phyloP scores from a whole-genome alignment of 2,329 filamentous ascomycete genomes.

The Metarhizium brunneum region DNA sequence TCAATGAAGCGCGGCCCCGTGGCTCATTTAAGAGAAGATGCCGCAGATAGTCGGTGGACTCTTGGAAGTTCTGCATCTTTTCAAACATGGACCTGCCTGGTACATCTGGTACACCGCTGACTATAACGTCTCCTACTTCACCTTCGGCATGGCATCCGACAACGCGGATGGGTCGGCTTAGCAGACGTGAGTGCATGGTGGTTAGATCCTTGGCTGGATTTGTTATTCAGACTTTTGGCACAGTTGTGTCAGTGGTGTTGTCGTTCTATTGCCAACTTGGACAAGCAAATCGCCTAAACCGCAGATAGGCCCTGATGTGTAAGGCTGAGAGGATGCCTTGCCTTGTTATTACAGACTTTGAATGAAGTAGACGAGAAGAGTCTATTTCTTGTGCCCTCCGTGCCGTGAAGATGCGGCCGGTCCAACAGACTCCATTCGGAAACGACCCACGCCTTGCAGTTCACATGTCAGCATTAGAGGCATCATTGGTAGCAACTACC shows the following conservation, averaged over 20 bases:
- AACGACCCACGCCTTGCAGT: not conserved
- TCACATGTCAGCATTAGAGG: not conserved
- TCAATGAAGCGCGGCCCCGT: constrained; percentile 30
- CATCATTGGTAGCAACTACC: no score
- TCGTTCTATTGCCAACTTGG: not conserved
- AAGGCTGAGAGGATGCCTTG: no score
- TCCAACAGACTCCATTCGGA: not conserved
- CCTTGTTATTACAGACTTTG: not conserved
- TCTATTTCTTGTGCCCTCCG: not conserved
- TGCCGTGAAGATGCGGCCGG: not conserved
- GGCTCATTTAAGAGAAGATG: constrained; percentile 36
- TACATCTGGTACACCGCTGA: constrained; percentile 35
- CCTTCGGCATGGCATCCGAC: constrained; percentile 30
- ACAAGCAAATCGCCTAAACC: not conserved
- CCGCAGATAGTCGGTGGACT: constrained; percentile 29
- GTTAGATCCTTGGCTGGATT: not conserved
- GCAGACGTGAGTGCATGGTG: not conserved
- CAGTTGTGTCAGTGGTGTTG: not conserved
- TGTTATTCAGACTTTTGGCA: not conserved
- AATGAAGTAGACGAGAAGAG: not conserved
- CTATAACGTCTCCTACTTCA: constrained; percentile 38
- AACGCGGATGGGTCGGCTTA: constrained; percentile 14
- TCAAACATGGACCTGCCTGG: constrained; percentile 33
- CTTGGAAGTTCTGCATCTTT: not conserved
- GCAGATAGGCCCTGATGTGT: not conserved